Evolutionary conservation across 495 filamentous ascomycete species (phyloP), one percentile per base, ranked within the genome.

Genomic region (Daldinia loculata): DNA sequence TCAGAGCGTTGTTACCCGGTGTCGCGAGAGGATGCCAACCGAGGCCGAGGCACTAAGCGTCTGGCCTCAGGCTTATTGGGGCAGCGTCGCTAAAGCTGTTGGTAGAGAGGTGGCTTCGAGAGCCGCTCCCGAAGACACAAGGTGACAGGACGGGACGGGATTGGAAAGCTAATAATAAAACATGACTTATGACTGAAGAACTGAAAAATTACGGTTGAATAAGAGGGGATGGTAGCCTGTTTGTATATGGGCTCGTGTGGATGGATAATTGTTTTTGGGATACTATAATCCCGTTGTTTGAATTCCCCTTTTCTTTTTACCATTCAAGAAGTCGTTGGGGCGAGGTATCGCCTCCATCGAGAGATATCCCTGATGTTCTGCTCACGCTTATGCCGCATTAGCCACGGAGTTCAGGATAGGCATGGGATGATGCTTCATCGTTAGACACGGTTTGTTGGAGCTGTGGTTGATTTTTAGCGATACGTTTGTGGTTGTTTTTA

Each of bases 1-100:
- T 66, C 83, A 86, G 64, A 93, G 90, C 61, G 92, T 96, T 14
- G 89, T 93, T 17, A 86, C 90, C 60, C 86, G 94, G 71, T 93
- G 91, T 77, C 83, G 86, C 64, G 90, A 88, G 45, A 85, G 86
- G 36, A 81, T 90, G 67, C 92, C 92, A 2, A 90, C 83, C 19
- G 91, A 93, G 55, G 86, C 86, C 55, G 93, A 97, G 69, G 71
- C 80, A 64, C 74, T 93, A 34, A 84, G 82, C 19, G 78, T 84
- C 22, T 96, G 93, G 91, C 90, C 93, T 1, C 70, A 78, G 30
- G 83, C 80, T 12, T 85, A 84, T 61, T 85, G 82, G 82, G 74
- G 77, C 17, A 82, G 80, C 64, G 90, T 85, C 79, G 89, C 80
- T 78, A 83, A 81, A 66, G 76, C 77, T 9, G 76, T 79, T 0